Percentiles rank a stretch among this genome's conserved stretches.
phyloP scores from a whole-genome alignment of 2,329 filamentous ascomycete genomes.

The Blastomyces gilchristii region DNA sequence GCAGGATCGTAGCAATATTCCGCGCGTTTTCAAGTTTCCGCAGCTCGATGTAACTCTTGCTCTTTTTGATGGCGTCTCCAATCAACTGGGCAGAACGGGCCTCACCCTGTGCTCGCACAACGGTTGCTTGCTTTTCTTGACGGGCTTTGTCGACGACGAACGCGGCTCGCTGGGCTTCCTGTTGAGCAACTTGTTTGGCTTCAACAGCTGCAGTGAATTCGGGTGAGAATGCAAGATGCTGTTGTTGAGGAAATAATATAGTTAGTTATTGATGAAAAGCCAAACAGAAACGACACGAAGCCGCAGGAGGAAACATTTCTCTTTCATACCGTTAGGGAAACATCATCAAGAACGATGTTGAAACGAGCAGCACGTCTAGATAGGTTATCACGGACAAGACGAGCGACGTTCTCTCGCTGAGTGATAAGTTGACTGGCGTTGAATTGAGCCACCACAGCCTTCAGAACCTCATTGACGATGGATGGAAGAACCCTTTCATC shows the following conservation, averaged over 20 bases:
- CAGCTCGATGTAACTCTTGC: slow-evolving; percentile 87
- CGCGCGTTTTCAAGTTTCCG: slow-evolving; percentile 97
- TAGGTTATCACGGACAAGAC: slow-evolving; percentile 84
- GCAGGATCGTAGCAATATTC: slow-evolving; percentile 74
- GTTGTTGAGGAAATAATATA: slow-evolving; percentile 8
- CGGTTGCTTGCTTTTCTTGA: slow-evolving; percentile 98
- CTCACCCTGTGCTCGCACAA: slow-evolving; percentile 97
- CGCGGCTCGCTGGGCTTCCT: slow-evolving; percentile 92
- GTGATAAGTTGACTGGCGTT: slow-evolving; percentile 98
- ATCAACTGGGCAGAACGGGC: slow-evolving; percentile 95
- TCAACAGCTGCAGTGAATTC: slow-evolving; percentile 60
- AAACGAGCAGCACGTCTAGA: slow-evolving; percentile 84
- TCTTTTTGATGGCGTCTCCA: slow-evolving; percentile 99
- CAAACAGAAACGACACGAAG: background rate
- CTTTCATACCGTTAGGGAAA: slow-evolving; percentile 73
- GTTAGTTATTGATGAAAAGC: slow-evolving; percentile 13
- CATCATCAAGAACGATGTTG: slow-evolving; percentile 95
- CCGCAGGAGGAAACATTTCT: background rate
- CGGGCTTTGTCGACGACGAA: slow-evolving; percentile 98
- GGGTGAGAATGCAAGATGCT: slow-evolving; percentile 59
- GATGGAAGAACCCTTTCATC: slow-evolving; percentile 94
- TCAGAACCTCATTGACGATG: slow-evolving; percentile 97
- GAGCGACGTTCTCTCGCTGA: slow-evolving; percentile 92
- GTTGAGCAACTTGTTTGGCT: slow-evolving; percentile 61
- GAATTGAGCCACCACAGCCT: slow-evolving; percentile 98